Evolutionary conservation across 2,329 filamentous ascomycete species (phyloP), one percentile per base, ranked within the genome.

Genomic region (Lecanicillium sp.): DNA sequence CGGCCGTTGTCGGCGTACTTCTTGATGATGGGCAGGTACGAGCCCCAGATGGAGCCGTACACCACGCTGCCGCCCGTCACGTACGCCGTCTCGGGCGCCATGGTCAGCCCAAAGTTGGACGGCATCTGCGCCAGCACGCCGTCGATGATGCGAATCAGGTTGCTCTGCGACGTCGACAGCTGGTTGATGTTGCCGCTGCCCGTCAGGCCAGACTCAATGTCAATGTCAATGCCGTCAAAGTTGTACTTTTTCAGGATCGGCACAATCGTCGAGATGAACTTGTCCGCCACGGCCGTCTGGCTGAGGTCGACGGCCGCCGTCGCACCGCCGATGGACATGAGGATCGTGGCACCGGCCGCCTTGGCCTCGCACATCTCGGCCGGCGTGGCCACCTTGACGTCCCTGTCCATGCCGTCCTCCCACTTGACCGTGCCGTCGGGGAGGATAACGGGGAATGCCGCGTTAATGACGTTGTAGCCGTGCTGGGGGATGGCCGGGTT

Each of bases 31-130:
- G 57, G 57, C 8, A 60, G 50, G 40, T 60, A 60, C 4, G 57
- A 46, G 32, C 57, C 57, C 57, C 57, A 60, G 46, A 59, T 59
- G 37, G 53, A 55, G 17, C 56, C 56, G 41, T 55, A 60, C 1
- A 37, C 44, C 5, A 60, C 44, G 30, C 48, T 48, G 17, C 53
- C 58, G 7, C 58, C 58, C 0, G 56, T 60, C 3, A 60, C 58
- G 38, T 60, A 60, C 3, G 58, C 57, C 11, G 55, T 64, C 42
- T 60, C 59, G 5, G 56, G 57, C 4, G 59, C 59, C 49, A 63
- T 76, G 28, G 71, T 79, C 32, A 79, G 68, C 15, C 79, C 78
- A 10, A 68, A 71, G 18, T 58, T 82, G 39, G 67, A 73, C 56
- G 79, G 78, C 35, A 76, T 69, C 46, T 68, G 40, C 5, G 48